phyloP scores from a whole-genome alignment of 768 basidiomycete genomes.

The Termitomyces sp. region DNA sequence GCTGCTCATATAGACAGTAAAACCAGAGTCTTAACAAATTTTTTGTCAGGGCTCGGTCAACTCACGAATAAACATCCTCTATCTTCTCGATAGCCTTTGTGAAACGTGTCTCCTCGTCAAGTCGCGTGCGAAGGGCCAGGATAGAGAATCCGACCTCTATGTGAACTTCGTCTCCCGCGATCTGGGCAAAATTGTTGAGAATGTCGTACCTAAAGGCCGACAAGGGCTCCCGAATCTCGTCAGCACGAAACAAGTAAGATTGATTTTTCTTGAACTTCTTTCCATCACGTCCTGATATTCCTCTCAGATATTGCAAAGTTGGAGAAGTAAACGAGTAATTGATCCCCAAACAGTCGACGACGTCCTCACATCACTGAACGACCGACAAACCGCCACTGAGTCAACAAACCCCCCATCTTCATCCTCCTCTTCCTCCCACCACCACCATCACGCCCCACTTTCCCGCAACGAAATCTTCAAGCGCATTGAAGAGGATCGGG shows the following conservation, averaged over 20 bases:
- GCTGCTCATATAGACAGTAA: neutral
- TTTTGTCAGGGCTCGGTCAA: conserved; percentile 89
- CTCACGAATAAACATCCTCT: conserved; percentile 88
- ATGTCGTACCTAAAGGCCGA: conserved; percentile 85
- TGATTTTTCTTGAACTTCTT: neutral
- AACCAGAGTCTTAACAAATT: neutral
- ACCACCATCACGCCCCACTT: conserved; percentile 29
- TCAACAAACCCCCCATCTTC: conserved; percentile 10
- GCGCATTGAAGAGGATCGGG: conserved; percentile 89
- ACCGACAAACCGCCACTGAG: conserved; percentile 28
- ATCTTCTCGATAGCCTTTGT: conserved; percentile 86
- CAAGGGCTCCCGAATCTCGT: conserved; percentile 85
- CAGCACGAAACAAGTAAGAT: conserved; percentile 77
- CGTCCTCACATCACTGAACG: conserved; percentile 51
- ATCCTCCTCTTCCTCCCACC: conserved; percentile 18
- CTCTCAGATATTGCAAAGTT: conserved; percentile 82
- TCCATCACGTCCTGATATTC: neutral
- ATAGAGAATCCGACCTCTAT: conserved; percentile 54
- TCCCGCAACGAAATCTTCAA: conserved; percentile 71
- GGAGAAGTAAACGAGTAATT: conserved; percentile 81
- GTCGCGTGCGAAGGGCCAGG: conserved; percentile 43
- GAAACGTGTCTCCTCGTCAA: conserved; percentile 71
- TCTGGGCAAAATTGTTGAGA: conserved; percentile 71
- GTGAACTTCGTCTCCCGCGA: conserved; percentile 78
- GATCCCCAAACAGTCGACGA: conserved; percentile 78